Evolutionary conservation across 768 basidiomycete species (phyloP), one percentile per base, ranked within the genome.

Genomic region (Phylloporus scabripes): DNA sequence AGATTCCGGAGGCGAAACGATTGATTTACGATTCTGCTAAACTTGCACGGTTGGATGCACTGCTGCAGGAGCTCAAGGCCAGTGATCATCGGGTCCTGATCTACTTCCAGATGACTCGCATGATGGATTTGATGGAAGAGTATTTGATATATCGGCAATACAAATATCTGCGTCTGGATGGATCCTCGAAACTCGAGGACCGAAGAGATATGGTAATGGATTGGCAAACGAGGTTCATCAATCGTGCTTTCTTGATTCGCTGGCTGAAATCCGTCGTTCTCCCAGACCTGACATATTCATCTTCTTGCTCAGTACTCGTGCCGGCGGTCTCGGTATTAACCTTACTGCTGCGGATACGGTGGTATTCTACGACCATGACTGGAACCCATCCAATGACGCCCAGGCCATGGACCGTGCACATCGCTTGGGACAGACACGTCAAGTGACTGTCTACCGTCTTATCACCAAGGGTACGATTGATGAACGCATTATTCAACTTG

Each of bases 51-150:
- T 76, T 99, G 42, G 96, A 99, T 66, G 61, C 76, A 18, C 72
- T 99, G n/a, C 74, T 99, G 7, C 87, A 90, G 52, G 90, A 95
- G 60, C 82, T 99, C 49, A 98, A 96, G 70, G 77, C 82, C 31
- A 87, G 84, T 1, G 94, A 94, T 53, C 96, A 99, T 68, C 84
- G 93, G 40, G 92, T 95, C 12, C 70, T 99, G 59, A 78, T 99
- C 17, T 99, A 98, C 71, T 98, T 97, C 83, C 96, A 99, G 69
- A 99, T 99, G 96, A 98, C 95, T 11, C 82, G 87, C 51, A 99
- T 98, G 96, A 96, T 99, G 85, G 94, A 97, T 65, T 74, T 98
- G 43, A 94, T 98, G 82, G 96, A 98, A 67, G 96, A 98, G 65
- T 99, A 97, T 65, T 76, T 99, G 52, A 91, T 96, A 50, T 96